Evolutionary conservation across 164 flowering plant species (phyloP).

Genomic region (Sextonia rubra): DNA sequence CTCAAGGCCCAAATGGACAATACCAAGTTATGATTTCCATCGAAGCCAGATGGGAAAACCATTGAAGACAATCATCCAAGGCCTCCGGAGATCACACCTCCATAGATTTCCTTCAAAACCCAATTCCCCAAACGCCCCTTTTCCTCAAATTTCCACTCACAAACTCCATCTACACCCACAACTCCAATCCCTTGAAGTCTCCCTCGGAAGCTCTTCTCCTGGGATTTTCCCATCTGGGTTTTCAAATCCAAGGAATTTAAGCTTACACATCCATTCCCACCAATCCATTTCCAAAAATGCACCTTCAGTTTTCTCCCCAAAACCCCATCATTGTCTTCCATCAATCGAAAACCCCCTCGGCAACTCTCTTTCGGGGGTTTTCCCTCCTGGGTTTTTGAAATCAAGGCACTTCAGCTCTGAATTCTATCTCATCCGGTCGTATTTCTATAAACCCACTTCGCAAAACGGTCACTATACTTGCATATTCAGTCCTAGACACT

Average conservation of each 20-base stretch:
- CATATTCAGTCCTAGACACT: not conserved
- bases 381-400: conserved; percentile 5
- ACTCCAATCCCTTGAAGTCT: not conserved
- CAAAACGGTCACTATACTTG: not conserved
- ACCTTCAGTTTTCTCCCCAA: not conserved
- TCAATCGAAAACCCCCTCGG: not conserved
- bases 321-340: not conserved
- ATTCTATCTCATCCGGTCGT: not conserved
- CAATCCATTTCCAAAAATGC: conserved; percentile 9
- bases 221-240: conserved; percentile 5
- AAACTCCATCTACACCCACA: conserved; percentile 3
- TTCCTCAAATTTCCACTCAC: not conserved
- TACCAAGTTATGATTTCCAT: not conserved
- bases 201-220: conserved; percentile 4
- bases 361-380: conserved; percentile 6
- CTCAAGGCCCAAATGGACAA: too few relatives aligned
- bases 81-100: conserved; percentile 17
- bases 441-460: not conserved
- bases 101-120: not conserved
- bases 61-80: conserved; percentile 21
- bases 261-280: not conserved
- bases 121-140: conserved; percentile 7
- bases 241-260: not conserved
- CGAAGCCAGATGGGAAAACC: conserved; percentile 32
- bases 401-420: not conserved